Evolutionary conservation across 345 rosid species (phyloP).

Genomic region (Rhizophora apiculata): DNA sequence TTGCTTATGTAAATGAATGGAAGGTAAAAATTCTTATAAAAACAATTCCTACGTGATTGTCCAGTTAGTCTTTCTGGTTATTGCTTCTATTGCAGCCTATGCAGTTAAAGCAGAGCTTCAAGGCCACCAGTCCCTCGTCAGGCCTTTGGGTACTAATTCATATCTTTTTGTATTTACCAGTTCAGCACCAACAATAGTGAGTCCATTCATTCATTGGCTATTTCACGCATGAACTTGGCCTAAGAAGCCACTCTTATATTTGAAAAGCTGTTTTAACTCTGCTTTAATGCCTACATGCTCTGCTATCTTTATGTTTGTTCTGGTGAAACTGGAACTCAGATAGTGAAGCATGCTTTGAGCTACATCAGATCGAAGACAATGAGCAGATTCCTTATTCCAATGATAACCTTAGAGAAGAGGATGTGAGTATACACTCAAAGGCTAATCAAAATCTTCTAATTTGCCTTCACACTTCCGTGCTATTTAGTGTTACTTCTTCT

Average conservation of each 20-base stretch:
- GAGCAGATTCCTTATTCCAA: constrained; percentile 35
- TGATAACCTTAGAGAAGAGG: constrained; percentile 46
- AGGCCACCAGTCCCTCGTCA: constrained; percentile 35
- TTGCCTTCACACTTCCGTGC: neutral
- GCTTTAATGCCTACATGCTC: constrained; percentile 15
- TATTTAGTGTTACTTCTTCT: neutral
- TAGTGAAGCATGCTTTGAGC: constrained; percentile 35
- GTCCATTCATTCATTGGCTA: neutral
- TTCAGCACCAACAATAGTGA: neutral
- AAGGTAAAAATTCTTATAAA: constrained; percentile 34
- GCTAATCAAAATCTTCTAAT: neutral
- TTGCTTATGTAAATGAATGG: constrained; percentile 36
- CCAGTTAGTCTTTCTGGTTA: constrained; percentile 85
- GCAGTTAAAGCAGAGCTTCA: constrained; percentile 55
- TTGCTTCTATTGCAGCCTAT: constrained; percentile 94
- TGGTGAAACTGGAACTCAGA: constrained; percentile 40
- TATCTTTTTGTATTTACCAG: neutral
- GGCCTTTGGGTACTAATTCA: constrained; percentile 45
- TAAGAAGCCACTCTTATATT: neutral
- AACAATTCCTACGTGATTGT: constrained; percentile 68
- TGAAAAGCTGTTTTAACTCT: neutral
- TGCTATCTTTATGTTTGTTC: constrained; percentile 9
- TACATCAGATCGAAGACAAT: constrained; percentile 28
- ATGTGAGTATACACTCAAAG: constrained; percentile 42
- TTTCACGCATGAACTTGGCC: neutral